phyloP scores from a whole-genome alignment of 495 filamentous ascomycete species.

The Podospora tetraspora region DNA sequence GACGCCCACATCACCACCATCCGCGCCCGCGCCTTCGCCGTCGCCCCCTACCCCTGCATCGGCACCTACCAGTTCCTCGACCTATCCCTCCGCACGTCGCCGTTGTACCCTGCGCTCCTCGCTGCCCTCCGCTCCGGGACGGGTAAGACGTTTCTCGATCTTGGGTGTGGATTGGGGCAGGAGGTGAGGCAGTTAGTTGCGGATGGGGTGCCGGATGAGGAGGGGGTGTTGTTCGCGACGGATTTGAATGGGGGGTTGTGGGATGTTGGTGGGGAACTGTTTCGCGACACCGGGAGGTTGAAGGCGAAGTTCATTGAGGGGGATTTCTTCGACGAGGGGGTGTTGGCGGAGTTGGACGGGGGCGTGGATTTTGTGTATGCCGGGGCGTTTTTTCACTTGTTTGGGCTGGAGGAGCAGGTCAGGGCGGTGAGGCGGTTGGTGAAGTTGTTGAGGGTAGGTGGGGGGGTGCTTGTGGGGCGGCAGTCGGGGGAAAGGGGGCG shows the following conservation, averaged over 20 bases:
- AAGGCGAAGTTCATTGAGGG: background rate
- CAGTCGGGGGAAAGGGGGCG: background rate
- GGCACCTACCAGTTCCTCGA: constrained; percentile 36
- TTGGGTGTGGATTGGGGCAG: constrained; percentile 49
- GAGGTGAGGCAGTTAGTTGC: constrained; percentile 39
- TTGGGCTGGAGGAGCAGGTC: constrained; percentile 48
- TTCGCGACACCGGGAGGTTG: background rate
- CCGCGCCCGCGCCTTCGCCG: constrained; percentile 4
- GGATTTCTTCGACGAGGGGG: background rate
- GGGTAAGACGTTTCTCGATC: constrained; percentile 38
- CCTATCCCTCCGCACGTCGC: constrained; percentile 24
- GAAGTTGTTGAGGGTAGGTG: background rate
- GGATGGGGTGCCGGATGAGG: constrained; percentile 35
- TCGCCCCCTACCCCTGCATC: constrained; percentile 36
- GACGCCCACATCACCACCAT: background rate
- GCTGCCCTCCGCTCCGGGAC: constrained; percentile 11
- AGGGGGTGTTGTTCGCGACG: constrained; percentile 36
- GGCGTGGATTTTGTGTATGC: constrained; percentile 52
- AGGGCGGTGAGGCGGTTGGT: constrained; percentile 40
- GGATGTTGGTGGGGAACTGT: background rate
- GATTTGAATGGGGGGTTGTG: constrained; percentile 44
- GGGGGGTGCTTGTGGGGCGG: constrained; percentile 4
- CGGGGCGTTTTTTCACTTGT: constrained; percentile 56
- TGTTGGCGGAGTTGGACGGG: constrained; percentile 28
- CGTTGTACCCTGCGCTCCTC: constrained; percentile 21